Base-by-base conservation (phyloP, 1,284 basidiomycete species). In the Boletus mariae region DNA sequence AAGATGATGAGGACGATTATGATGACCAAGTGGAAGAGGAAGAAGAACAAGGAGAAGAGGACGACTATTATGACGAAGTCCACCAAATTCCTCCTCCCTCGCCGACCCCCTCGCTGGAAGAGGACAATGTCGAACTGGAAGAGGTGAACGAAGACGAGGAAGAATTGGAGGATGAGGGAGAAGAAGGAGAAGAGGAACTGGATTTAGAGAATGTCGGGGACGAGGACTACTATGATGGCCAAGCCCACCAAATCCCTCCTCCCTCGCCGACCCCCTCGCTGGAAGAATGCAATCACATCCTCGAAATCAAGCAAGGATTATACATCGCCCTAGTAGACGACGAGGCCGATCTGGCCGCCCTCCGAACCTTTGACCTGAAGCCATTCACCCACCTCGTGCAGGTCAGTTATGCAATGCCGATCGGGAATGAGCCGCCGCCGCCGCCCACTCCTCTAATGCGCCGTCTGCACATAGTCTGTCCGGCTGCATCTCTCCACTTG, bases 251-350 rank as follows among this genome's bases (percentile, higher is more conserved):
- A 12, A 31, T 12, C 20, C 38, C 45, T 17, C 6, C 35, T 26
- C 37, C 47, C 10, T 11, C 37, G 4, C 47, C 45, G 7, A 25
- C 45, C 3, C 29, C 28, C 25, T 45, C 29, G 8, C 20, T 49
- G 4, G 31, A 12, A 6, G 35, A 48, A 13, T 7, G 11, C 10
- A 40, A 12, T 6, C 56, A 57, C 46, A 37, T 65, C 5, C 42
- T 51, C 9, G 45, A 57, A n/a, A 17, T 63, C 23, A 13, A 53
- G 8, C 32, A 15, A 5, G 13, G 32, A 15, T 8, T n/a, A 13
- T 32, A n/a, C 6, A n/a, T 35, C 34, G 34, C 34, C 9, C 3
- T 31, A 12, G 31, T 31, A 11, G 11, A 12, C 11, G 12, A 32
- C 2, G 11, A 32, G 31, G 12, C 25, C 25, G 5, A 5, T 5